Evolutionary conservation across 2,329 filamentous ascomycete species (phyloP), one percentile per base, ranked within the genome.

Genomic region (Dactylellina drechsleri): DNA sequence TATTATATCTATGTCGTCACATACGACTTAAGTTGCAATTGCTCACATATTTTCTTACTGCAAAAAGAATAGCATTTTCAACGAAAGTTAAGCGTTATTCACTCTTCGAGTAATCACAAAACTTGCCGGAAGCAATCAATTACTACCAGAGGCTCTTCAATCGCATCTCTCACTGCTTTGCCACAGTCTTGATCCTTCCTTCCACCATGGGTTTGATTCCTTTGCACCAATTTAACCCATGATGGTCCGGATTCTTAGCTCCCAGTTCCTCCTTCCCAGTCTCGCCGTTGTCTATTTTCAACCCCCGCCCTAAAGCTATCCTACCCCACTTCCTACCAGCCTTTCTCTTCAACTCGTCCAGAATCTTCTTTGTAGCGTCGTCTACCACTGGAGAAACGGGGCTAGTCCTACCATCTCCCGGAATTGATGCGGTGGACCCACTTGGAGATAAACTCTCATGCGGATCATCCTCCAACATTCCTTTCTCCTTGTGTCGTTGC

Each of bases 131-230:
- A 10, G 31, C 6, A 7, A 36, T 8, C 31, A 36, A 10, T 1
- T 36, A 36, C 31, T 1, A 10, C 10, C 6, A 36, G 31, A 23
- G 6, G 31, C 31, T 36, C 10, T 8, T 23, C 23, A 23, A 36
- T 36, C 31, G 31, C 10, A 36, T 54, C 52, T 6, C 18, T 47
- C 18, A 41, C 15, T 67, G 40, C 52, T 67, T 20, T 23, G 70
- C 79, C 1, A 85, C 80, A 81, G 85, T 86, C 36, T 80, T 81
- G 49, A 96, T 96, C 56, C 92, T 86, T 0, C 92, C 92, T 80
- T 96, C 92, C 7, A 94, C 76, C 67, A 86, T 86, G 0, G 93
- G 93, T 66, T 90, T 88, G 81, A 96, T 93, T 1, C 91, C 90
- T 76, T 87, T 88, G 7, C 92, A 94, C 92, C 92, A 96, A 77